Evolutionary conservation across 371 early-diverging fungal genomes (phyloP), one percentile per base, ranked within the genome.

Genomic region (Apophysomyces elegans): DNA sequence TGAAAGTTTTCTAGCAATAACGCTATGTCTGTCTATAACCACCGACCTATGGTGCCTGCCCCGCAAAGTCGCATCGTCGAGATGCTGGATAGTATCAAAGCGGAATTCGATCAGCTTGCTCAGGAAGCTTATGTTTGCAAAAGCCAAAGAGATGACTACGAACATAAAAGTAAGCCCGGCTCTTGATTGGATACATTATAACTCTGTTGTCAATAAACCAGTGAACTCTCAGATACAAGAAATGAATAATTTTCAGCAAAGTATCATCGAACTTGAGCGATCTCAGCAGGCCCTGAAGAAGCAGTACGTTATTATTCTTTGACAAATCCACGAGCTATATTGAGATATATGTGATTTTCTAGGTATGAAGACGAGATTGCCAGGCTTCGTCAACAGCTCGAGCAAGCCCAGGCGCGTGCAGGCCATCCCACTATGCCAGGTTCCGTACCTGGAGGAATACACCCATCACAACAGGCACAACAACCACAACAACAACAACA

Each of bases 141-240:
- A 72, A 77, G 83, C 47, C 91, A 92, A 71, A 78, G 92, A 38
- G 93, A 94, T 64, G 95, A 95, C 60, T 85, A 86, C 69, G 95
- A 93, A 73, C 89, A 90, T 67, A 89, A 91, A 74, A 81, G 92
- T 92, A 86, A 71, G 86, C 16, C 9, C 39, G 37, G 32, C 37
- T 1, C 16, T 46, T 18, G 36, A 50, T 13, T 8, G 36, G 21
- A 18, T 38, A 26, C 12, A 37, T 18, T 7, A 56, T n/a, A 18
- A 44, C 35, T 46, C 7, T 62, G 35, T 56, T 39, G 26, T 58
- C 7, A 9, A 18, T 38, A 58, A 5, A 41, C 13, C 74, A 86
- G 88, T 90, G 68, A 83, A 75, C 61, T 80, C 70, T 63, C 95
- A 95, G 76, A 84, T 93, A 59, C 79, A 80, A 68, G 96, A 95